Evolutionary conservation across 1,284 basidiomycete genomes (phyloP), one percentile per base, ranked within the genome.

Genomic region (Fistulinella cinereoalba): DNA sequence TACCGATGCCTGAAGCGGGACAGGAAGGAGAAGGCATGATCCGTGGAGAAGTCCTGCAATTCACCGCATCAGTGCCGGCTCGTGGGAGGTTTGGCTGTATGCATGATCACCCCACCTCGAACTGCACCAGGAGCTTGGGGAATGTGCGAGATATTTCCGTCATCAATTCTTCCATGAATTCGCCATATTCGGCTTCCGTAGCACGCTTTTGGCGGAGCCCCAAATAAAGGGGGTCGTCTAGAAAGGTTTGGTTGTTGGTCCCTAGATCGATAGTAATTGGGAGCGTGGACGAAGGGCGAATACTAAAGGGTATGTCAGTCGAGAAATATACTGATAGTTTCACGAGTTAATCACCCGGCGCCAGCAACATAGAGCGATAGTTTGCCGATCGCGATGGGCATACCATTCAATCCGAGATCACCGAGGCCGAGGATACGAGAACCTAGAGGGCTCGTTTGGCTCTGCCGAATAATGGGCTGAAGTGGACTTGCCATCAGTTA

Each of bases 101-200:
- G 15, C 39, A 50, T 34, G 50, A 51, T 49, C 33, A n/a, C n/a
- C 61, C 31, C 44, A 79, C 83, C 72, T 97, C 94, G 61, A 96
- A 96, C 69, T 97, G 94, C 47, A 96, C 77, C 59, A 96, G 79
- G 43, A 92, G 78, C 64, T 90, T 87, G 1, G 94, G 93, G 75
- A 87, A 92, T 39, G 77, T 72, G 32, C 66, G 61, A 22, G 77
- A 70, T 73, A 92, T 88, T 61, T 90, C 91, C 24, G 72, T 66
- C 91, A 97, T 94, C 68, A 97, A 94, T 64, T 92, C 88, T 61
- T 96, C 92, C 84, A 97, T 90, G 67, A 97, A 94, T 50, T 78
- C 85, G 38, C 76, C 73, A 74, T 86, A 85, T 55, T 84, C 81
- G 32, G 73, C 71, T 23, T 83, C 79, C 2, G 79, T 71, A 13